phyloP scores from a whole-genome alignment of 2,329 filamentous ascomycete species.

The Elsinoe batatas region DNA sequence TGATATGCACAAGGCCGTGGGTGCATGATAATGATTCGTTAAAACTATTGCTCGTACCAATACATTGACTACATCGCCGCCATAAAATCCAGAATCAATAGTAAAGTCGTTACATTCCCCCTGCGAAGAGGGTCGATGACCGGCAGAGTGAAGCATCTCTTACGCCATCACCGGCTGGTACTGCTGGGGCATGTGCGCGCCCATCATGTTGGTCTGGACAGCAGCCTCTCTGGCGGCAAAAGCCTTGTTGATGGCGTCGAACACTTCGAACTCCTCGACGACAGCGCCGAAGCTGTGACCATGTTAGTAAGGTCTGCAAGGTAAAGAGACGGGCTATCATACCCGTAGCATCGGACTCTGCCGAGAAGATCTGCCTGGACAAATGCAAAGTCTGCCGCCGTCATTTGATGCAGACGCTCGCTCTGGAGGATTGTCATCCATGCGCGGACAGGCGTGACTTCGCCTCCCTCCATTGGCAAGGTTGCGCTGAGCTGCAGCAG shows the following conservation, averaged over 20 bases:
- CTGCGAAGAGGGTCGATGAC: neutral
- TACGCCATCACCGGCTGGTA: constrained; percentile 15
- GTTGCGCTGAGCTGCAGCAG: constrained; percentile 75
- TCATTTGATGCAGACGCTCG: constrained; percentile 57
- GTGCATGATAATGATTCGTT: neutral
- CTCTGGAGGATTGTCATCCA: constrained; percentile 73
- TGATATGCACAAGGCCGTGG: neutral
- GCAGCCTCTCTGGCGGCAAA: constrained; percentile 46
- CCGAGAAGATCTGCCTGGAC: constrained; percentile 63
- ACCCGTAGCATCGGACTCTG: constrained; percentile 92
- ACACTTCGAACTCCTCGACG: constrained; percentile 62
- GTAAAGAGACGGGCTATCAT: constrained; percentile 29
- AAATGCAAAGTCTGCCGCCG: constrained; percentile 56
- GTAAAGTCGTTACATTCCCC: too few species aligned
- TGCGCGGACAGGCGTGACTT: constrained; percentile 92
- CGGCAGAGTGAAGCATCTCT: neutral
- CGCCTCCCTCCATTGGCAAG: constrained; percentile 67
- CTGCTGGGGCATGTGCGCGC: constrained; percentile 8
- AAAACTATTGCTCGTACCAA: constrained; percentile 2
- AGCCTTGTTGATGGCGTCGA: constrained; percentile 66
- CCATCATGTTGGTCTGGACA: constrained; percentile 10
- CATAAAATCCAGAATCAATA: too few species aligned
- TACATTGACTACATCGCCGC: neutral
- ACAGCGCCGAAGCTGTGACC: constrained; percentile 53
- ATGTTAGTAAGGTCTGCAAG: constrained; percentile 9